Evolutionary conservation across 257 asterid species (phyloP).

Genomic region (Fraxinus cuspidata): DNA sequence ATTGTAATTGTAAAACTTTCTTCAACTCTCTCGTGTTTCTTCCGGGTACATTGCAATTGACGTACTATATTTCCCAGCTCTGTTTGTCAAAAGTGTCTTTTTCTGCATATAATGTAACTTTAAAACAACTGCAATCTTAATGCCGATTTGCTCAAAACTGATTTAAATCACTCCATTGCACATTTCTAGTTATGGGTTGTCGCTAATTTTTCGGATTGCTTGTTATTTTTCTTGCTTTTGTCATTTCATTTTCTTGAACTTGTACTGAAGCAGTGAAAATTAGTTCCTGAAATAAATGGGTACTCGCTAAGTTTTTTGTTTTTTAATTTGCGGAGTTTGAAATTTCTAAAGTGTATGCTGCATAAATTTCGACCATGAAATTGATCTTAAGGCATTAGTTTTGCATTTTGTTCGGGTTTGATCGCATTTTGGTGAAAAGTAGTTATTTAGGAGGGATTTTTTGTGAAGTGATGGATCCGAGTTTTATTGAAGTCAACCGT

Average conservation of each 20-base stretch:
- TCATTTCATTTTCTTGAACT: slow-evolving; percentile 29
- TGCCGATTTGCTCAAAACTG: slow-evolving; percentile 32
- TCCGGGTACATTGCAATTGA: slow-evolving; percentile 21
- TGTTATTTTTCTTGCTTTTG: slow-evolving; percentile 17
- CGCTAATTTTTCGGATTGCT: slow-evolving; percentile 36
- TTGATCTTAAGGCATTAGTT: slow-evolving; percentile 23
- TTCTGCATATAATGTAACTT: slow-evolving; percentile 32
- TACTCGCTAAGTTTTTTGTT: slow-evolving; percentile 35
- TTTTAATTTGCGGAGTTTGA: slow-evolving; percentile 18
- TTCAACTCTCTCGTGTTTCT: slow-evolving; percentile 4
- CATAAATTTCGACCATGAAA: slow-evolving; percentile 33
- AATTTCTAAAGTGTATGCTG: background rate
- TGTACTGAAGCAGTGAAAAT: slow-evolving; percentile 25
- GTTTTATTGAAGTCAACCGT: slow-evolving; percentile 37
- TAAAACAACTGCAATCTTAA: slow-evolving; percentile 25
- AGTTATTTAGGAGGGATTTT: slow-evolving; percentile 28
- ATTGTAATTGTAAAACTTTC: no score
- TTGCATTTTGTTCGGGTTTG: background rate
- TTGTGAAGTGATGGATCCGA: slow-evolving; percentile 41
- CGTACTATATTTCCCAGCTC: slow-evolving; percentile 5
- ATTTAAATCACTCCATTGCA: slow-evolving; percentile 22
- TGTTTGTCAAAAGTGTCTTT: slow-evolving; percentile 16
- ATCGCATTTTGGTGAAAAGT: slow-evolving; percentile 34
- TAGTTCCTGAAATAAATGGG: slow-evolving; percentile 30
- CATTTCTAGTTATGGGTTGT: slow-evolving; percentile 38